Base-by-base conservation (phyloP, 2,329 filamentous ascomycete species). In the Didymella exigua region DNA sequence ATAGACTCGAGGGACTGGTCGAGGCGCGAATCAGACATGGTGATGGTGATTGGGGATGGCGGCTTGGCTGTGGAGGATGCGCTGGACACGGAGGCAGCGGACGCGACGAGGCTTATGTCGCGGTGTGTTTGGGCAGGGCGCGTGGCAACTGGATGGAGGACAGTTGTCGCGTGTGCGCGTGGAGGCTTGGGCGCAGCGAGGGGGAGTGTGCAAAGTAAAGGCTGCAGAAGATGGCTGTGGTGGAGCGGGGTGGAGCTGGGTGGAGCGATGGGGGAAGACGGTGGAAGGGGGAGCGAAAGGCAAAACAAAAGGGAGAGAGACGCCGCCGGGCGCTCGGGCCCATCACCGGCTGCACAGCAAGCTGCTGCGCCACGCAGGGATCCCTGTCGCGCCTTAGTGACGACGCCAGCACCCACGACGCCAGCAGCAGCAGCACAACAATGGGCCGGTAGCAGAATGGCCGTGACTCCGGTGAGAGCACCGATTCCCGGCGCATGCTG, bases 1-100 rank as follows among this genome's bases (percentile, higher is more conserved):
- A 99, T 97, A 81, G 97, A 92, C 77, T 98, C 95, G 67, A 99
- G 90, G 81, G 92, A 93, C 82, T 96, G 89, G 78, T 97, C 92
- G 74, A 99, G 89, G 82, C 97, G 97, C 82, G 86, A 89, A 53
- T 56, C 59, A 62, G 68, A 69, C 70, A 74, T 71, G 23, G 11
- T 44, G 48, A 11, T 1, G 13, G 31, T 44, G 37, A 26, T 41
- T 44, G 57, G 42, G 26, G 46, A 31, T 38, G 33, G 52, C 49
- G 50, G 38, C 56, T 54, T n/a, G 41, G 21, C 14, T 11, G 40
- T 24, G 21, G 43, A 57, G 36, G 49, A 49, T 49, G 54, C 50
- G 56, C 59, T 56, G 60, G 36, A 23, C n/a, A n/a, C 61, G 50
- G 58, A 56, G 18, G 49, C 55, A 50, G 54, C 42, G 56, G 54